Evolutionary conservation across 108 stramenopile species (phyloP).

Genomic region (Pseudonitzschia pungens): DNA sequence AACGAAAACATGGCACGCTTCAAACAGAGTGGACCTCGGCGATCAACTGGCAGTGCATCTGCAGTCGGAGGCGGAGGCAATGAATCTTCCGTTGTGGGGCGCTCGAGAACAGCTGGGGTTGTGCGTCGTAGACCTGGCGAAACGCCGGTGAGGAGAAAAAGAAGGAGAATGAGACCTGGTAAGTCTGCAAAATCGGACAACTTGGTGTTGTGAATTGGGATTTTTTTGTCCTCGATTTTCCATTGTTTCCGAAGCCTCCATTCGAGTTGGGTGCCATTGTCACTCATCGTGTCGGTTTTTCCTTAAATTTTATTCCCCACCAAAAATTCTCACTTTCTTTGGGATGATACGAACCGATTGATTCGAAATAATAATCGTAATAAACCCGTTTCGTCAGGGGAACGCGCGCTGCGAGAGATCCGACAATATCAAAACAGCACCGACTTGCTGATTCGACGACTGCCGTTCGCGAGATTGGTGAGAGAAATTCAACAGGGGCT

Average conservation of each 20-base stretch:
- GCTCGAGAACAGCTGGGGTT: constrained; percentile 6
- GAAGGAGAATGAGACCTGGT: constrained; percentile 63
- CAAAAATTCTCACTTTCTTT: neutral
- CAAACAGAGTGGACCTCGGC: constrained; percentile 25
- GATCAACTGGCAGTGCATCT: constrained; percentile 6
- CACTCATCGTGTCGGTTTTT: neutral
- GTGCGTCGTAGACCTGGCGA: constrained; percentile 14
- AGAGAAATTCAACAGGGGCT: constrained; percentile 80
- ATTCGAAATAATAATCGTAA: no score
- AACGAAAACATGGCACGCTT: constrained; percentile 19
- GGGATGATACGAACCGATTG: no score
- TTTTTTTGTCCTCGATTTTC: neutral
- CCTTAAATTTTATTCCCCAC: neutral
- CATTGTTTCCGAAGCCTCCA: neutral
- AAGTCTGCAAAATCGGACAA: constrained; percentile 7
- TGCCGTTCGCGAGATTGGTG: constrained; percentile 94
- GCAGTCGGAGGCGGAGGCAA: constrained; percentile 5
- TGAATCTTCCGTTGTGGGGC: constrained; percentile 24
- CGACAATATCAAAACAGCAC: constrained; percentile 90
- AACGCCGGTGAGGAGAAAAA: constrained; percentile 35
- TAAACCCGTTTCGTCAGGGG: constrained; percentile 61
- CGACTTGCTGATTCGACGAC: constrained; percentile 89
- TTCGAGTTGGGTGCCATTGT: neutral
- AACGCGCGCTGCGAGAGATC: constrained; percentile 91
- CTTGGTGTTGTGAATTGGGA: neutral